phyloP scores from a whole-genome alignment of 768 basidiomycete species.

The Lactarius vividus region DNA sequence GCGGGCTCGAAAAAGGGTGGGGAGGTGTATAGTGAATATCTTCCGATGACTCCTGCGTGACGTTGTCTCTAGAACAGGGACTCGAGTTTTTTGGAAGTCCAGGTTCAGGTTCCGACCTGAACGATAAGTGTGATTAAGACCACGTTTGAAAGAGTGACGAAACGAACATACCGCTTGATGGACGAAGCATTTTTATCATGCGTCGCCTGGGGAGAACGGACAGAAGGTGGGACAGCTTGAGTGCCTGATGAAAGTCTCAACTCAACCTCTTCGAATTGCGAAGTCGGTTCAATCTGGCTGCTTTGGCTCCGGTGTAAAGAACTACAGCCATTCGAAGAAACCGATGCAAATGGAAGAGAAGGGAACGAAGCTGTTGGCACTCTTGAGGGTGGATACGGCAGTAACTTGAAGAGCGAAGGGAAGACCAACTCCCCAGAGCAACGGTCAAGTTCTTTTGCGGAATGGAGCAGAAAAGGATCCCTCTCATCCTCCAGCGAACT shows the following conservation, averaged over 20 bases:
- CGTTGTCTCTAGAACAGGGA: background rate
- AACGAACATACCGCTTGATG: constrained; percentile 5
- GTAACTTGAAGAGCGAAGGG: background rate
- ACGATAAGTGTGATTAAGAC: background rate
- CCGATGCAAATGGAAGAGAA: background rate
- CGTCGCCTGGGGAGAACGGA: background rate
- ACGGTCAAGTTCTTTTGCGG: background rate
- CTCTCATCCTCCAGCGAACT: background rate
- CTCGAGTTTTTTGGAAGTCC: background rate
- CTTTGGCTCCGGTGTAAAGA: constrained; percentile 3
- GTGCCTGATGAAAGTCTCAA: background rate
- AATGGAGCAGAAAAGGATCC: constrained; percentile 2
- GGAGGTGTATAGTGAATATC: background rate
- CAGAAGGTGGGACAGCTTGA: background rate
- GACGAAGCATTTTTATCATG: background rate
- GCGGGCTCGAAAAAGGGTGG: constrained; percentile 7
- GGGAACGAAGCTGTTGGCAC: background rate
- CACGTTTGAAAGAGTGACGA: background rate
- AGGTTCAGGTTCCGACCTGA: constrained; percentile 1
- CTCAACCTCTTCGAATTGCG: constrained; percentile 22
- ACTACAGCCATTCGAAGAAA: background rate
- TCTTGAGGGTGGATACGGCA: background rate
- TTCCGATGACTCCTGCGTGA: background rate
- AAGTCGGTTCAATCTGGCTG: constrained; percentile 20
- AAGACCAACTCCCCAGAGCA: background rate